These are phyloP conservation scores for Paecilomyces sp. DNA, from an alignment of 2,329 filamentous ascomycete genomes.

Conservation along the genomic window DNA sequence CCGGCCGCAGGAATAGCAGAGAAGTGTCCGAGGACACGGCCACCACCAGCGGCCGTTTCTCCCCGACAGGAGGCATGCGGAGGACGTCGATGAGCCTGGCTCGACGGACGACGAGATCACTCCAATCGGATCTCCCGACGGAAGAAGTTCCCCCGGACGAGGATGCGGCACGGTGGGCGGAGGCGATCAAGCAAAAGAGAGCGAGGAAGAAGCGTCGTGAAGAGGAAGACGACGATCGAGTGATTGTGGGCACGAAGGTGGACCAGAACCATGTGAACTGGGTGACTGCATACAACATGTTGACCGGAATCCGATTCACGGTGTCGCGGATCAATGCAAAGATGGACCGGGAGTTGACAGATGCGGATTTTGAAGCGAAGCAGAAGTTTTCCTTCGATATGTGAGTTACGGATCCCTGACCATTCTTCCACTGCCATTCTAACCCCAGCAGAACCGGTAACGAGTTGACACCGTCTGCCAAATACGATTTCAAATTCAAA, in stretches of 20 bases:
- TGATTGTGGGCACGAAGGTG: constrained; percentile 93
- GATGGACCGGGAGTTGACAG: constrained; percentile 80
- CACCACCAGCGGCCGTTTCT: constrained; percentile 73
- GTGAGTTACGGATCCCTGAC: constrained; percentile 45
- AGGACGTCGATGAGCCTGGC: constrained; percentile 77
- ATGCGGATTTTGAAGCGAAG: constrained; percentile 86
- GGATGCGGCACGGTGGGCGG: constrained; percentile 84
- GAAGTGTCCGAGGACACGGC: constrained; percentile 61
- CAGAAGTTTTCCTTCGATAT: constrained; percentile 99
- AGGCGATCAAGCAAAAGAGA: constrained; percentile 84
- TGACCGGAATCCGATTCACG: constrained; percentile 95
- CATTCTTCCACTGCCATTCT: constrained; percentile 22
- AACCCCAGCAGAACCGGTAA: constrained; percentile 66
- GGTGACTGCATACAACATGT: constrained; percentile 98
- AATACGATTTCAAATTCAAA: constrained; percentile 99
- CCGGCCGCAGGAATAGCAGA: constrained; percentile 55
- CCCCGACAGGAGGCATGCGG: constrained; percentile 60
- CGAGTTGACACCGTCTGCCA: constrained; percentile 92
- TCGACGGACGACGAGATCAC: constrained; percentile 72
- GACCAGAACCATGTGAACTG: constrained; percentile 96
- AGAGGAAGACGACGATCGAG: constrained; percentile 81
- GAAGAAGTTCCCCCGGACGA: constrained; percentile 84
- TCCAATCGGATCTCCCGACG: constrained; percentile 74
- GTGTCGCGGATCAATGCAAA: constrained; percentile 97
- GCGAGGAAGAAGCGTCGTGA: constrained; percentile 80